These are phyloP conservation scores for Pseudocercospora pini-densiflorae DNA, from an alignment of 2,329 filamentous ascomycete species.

Conservation along the genomic window DNA sequence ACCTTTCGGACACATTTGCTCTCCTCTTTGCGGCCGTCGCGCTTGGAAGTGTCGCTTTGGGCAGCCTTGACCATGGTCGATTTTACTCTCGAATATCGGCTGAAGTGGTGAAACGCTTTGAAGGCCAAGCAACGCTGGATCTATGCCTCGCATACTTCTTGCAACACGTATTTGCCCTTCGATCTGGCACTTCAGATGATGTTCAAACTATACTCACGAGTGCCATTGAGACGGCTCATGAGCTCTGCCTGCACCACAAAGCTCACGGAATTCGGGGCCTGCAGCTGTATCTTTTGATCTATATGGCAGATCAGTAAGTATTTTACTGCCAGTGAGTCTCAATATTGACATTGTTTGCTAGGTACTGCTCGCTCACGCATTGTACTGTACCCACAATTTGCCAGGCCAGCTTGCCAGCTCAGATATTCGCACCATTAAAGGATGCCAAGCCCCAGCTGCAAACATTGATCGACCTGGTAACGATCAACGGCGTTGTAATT, in stretches of 20 bases:
- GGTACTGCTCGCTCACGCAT: constrained; percentile 13
- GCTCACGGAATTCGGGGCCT: constrained; percentile 1
- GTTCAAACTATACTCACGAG: background rate
- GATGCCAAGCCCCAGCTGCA: constrained; percentile 5
- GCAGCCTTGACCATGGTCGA: background rate
- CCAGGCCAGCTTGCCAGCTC: background rate
- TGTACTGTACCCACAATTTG: constrained; percentile 7
- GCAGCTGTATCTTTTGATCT: constrained; percentile 12
- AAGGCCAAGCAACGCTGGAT: constrained; percentile 6
- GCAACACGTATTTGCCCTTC: constrained; percentile 13
- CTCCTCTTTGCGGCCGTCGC: constrained; percentile 4
- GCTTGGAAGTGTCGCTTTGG: background rate
- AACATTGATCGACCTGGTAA: constrained; percentile 3
- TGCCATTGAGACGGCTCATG: background rate
- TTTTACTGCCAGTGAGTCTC: background rate
- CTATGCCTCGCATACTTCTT: constrained; percentile 11
- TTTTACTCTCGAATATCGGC: constrained; percentile 9
- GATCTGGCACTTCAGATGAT: constrained; percentile 6
- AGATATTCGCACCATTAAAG: constrained; percentile 4
- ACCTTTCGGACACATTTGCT: background rate
- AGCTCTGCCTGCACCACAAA: constrained; percentile 4
- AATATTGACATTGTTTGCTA: background rate
- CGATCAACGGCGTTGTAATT: constrained; percentile 9
- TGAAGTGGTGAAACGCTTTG: constrained; percentile 7
- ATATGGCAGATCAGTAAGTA: constrained; percentile 16